Evolutionary conservation across 129 eudicot species (phyloP).

Genomic region (Flaveria sonorensis): DNA sequence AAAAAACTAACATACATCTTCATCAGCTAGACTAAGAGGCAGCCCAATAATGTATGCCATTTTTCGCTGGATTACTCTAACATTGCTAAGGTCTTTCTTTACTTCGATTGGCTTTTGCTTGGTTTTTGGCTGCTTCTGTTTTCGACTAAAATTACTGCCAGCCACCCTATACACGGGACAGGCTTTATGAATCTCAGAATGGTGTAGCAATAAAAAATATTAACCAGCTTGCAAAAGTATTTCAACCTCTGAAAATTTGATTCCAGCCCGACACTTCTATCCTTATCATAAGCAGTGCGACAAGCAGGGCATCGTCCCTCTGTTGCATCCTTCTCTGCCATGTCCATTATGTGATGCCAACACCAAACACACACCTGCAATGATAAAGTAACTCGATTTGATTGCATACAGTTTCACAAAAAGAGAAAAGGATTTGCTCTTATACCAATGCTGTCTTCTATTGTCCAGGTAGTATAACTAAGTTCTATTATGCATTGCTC

Average conservation of each 20-base stretch:
- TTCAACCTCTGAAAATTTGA: constrained; percentile 67
- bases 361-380: constrained; percentile 90
- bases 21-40: constrained; percentile 84
- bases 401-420: neutral
- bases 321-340: constrained; percentile 86
- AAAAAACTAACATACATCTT: constrained; percentile 49
- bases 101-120: constrained; percentile 69
- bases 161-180: constrained; percentile 47
- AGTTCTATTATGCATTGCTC: neutral
- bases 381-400: constrained; percentile 1
- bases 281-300: constrained; percentile 75
- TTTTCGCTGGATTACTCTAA: constrained; percentile 83
- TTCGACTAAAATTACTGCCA: constrained; percentile 49
- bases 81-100: constrained; percentile 71
- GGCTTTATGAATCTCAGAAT: constrained; percentile 16
- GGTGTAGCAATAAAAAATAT: constrained; percentile 11
- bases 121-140: constrained; percentile 62
- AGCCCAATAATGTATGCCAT: constrained; percentile 89
- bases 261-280: constrained; percentile 71
- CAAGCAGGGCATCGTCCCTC: constrained; percentile 95
- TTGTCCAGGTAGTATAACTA: neutral
- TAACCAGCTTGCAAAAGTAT: constrained; percentile 10
- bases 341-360: constrained; percentile 93
- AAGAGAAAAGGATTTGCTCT: neutral
- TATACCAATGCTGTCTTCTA: neutral